Conservation (phyloP, 148 eudicot genomes). For the Amaranthus hypochondriacus region DNA sequence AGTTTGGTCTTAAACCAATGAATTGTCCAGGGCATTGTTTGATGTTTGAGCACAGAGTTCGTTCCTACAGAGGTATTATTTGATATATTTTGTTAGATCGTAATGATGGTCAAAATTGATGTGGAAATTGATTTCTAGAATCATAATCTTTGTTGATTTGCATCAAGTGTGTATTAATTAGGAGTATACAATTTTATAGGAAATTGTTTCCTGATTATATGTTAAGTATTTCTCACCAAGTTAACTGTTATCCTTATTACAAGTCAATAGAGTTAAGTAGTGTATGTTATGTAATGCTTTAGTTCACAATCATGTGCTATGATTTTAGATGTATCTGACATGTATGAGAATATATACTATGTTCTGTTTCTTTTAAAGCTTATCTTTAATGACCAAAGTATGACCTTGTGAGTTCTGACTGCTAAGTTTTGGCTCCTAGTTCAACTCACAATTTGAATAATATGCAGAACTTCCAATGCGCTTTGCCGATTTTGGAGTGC, state of each 20-base stretch:
- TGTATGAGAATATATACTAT: not conserved
- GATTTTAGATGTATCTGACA: not conserved
- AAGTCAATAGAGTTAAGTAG: not conserved
- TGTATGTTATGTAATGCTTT: not conserved
- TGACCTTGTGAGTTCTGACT: not conserved
- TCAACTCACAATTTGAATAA: slow-evolving; percentile 11
- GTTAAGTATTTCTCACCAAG: not conserved
- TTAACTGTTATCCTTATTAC: not conserved
- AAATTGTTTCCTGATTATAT: not conserved
- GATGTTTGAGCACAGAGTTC: slow-evolving; percentile 94
- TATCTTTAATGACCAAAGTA: not conserved
- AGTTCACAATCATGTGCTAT: not conserved
- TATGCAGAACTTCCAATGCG: slow-evolving; percentile 93
- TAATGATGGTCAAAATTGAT: not conserved
- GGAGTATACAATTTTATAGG: not conserved
- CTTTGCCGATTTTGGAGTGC: slow-evolving; percentile 93
- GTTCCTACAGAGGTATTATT: slow-evolving; percentile 84
- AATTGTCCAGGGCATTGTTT: slow-evolving; percentile 98
- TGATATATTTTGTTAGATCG: not conserved
- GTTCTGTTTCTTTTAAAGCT: not conserved
- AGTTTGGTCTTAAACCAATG: slow-evolving; percentile 93
- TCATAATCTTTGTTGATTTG: not conserved
- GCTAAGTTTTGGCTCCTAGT: not conserved
- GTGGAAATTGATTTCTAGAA: not conserved
- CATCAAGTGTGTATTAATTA: no score